These are phyloP conservation scores for Solanum hybrid DNA, from an alignment of 305 asterid genomes.

Conservation along the genomic window DNA sequence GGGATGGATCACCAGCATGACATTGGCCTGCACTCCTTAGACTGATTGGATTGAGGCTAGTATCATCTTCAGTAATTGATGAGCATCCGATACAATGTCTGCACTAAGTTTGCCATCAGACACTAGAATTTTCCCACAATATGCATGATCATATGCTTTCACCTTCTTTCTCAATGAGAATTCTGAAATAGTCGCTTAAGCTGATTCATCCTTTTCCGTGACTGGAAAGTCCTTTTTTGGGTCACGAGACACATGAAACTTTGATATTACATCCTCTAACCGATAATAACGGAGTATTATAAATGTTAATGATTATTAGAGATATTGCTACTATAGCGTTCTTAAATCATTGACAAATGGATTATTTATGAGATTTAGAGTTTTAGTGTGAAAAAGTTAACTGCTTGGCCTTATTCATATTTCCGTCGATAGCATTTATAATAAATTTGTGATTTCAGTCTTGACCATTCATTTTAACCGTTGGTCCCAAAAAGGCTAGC, in stretches of 20 bases:
- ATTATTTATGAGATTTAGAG: neutral
- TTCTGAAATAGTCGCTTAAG: neutral
- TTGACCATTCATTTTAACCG: neutral
- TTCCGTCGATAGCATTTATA: neutral
- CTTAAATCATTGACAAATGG: neutral
- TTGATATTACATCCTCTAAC: neutral
- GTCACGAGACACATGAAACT: neutral
- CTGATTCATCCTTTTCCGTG: neutral
- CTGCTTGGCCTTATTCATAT: neutral
- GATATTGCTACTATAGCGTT: neutral
- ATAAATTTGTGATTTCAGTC: neutral
- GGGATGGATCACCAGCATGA: neutral
- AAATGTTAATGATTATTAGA: neutral
- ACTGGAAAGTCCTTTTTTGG: neutral
- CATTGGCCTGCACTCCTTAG: neutral
- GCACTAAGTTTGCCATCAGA: neutral
- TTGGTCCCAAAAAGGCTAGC: neutral
- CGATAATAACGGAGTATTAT: neutral
- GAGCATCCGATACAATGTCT: neutral
- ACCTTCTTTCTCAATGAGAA: neutral
- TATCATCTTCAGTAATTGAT: neutral
- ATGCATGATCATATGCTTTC: neutral
- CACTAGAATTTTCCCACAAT: neutral
- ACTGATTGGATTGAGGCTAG: neutral
- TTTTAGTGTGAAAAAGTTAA: neutral